phyloP scores from a whole-genome alignment of 1,139 yeast genomes.

The Meyerozyma guilliermondii region DNA sequence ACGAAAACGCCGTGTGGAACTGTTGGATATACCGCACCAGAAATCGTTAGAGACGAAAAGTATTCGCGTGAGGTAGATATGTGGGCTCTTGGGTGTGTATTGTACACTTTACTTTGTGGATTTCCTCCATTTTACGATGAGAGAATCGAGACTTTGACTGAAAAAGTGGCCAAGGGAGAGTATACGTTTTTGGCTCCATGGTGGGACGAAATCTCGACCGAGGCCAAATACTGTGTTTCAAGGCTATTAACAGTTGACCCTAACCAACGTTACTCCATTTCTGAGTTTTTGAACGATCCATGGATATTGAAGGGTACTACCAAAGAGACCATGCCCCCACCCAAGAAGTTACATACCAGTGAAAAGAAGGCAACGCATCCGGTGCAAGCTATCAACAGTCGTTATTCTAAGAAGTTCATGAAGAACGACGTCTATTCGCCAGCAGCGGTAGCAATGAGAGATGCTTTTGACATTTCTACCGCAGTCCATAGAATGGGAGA shows the following conservation, averaged over 20 bases:
- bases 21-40: conserved; percentile 61
- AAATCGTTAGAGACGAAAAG: conserved; percentile 52
- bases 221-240: conserved; percentile 62
- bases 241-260: conserved; percentile 83
- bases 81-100: conserved; percentile 63
- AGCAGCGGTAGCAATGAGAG: conserved; percentile 87
- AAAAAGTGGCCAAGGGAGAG: conserved; percentile 56
- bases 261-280: conserved; percentile 65
- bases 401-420: conserved; percentile 2
- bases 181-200: conserved; percentile 55
- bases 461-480: conserved; percentile 90
- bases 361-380: conserved; percentile 1
- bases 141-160: conserved; percentile 49
- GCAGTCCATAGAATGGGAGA: conserved; percentile 94
- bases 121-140: conserved; percentile 62
- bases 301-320: conserved; percentile 50
- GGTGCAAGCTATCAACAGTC: not conserved
- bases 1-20: conserved; percentile 65
- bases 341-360: conserved; percentile 1
- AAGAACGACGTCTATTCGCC: conserved; percentile 55
- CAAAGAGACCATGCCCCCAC: conserved; percentile 2
- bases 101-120: conserved; percentile 56
- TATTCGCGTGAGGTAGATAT: conserved; percentile 59
- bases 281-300: conserved; percentile 76
- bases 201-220: conserved; percentile 58